These are phyloP conservation scores for Metroxylon sagu DNA, from an alignment of 176 grass and related monocot species.

Conservation along the genomic window DNA sequence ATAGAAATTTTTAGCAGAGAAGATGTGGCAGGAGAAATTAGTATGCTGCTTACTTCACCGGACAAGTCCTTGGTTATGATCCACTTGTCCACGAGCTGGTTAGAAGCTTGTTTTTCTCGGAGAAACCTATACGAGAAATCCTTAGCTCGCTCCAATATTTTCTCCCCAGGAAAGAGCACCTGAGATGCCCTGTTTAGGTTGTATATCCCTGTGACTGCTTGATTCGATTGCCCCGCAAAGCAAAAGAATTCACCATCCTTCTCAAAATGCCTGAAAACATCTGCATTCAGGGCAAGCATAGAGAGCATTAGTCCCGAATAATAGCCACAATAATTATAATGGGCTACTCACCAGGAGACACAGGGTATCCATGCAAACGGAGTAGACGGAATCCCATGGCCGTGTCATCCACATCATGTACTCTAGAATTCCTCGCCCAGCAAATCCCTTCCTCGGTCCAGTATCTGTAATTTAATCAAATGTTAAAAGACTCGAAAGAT, in stretches of 20 bases:
- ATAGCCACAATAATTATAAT: no score
- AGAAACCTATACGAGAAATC: slow-evolving; percentile 41
- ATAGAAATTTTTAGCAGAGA: no score
- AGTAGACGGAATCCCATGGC: slow-evolving; percentile 85
- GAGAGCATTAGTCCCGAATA: no score
- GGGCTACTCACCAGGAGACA: slow-evolving; percentile 48
- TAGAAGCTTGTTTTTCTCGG: slow-evolving; percentile 28
- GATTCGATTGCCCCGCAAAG: slow-evolving; percentile 78
- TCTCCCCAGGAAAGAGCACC: slow-evolving; percentile 38
- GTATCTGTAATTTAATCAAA: slow-evolving; percentile 25
- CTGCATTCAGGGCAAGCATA: slow-evolving; percentile 13
- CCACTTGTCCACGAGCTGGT: slow-evolving; percentile 50
- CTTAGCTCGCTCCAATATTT: slow-evolving; percentile 36
- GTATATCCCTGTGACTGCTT: slow-evolving; percentile 92
- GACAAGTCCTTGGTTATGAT: slow-evolving; percentile 55
- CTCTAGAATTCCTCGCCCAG: slow-evolving; percentile 64
- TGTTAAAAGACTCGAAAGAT: no score
- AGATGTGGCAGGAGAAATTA: no score
- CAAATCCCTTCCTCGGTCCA: slow-evolving; percentile 86
- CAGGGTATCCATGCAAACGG: slow-evolving; percentile 62
- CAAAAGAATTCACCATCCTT: slow-evolving; percentile 83
- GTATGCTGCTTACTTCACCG: slow-evolving; percentile 40
- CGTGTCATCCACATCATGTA: slow-evolving; percentile 77
- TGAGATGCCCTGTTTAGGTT: slow-evolving; percentile 73
- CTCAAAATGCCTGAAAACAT: slow-evolving; percentile 76